phyloP scores from a whole-genome alignment of 805 yeast species.

The Candida sonorensis region DNA sequence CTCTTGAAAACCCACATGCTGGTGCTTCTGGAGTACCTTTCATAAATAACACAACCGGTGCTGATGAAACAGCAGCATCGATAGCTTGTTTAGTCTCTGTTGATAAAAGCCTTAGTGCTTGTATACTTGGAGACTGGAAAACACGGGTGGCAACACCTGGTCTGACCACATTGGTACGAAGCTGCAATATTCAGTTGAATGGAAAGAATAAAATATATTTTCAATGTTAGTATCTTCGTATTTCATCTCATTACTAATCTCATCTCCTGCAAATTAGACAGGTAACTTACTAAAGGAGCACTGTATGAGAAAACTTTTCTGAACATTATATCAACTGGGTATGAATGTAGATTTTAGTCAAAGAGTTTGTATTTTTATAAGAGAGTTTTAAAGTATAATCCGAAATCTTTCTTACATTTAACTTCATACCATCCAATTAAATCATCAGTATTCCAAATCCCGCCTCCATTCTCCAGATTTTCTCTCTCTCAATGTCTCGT shows the following conservation, averaged over 20 bases:
- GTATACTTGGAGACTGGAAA: background rate
- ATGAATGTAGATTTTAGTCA: background rate
- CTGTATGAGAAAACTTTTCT: slow-evolving; percentile 1
- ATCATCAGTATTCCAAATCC: no score
- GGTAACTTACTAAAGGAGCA: slow-evolving; percentile 1
- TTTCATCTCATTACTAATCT: no score
- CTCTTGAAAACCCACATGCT: slow-evolving; percentile 95
- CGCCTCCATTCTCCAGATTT: no score
- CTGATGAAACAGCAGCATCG: slow-evolving; percentile 75
- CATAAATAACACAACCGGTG: slow-evolving; percentile 96
- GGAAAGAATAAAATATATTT: no score
- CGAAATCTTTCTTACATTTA: no score
- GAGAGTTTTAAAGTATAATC: no score
- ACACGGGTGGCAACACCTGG: background rate
- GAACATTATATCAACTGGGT: background rate
- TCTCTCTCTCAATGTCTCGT: no score
- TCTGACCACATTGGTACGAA: slow-evolving; percentile 2
- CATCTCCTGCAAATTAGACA: background rate
- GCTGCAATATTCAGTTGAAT: no score
- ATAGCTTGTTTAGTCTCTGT: slow-evolving; percentile 80
- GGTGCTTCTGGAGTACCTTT: slow-evolving; percentile 98
- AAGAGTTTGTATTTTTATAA: no score
- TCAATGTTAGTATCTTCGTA: background rate
- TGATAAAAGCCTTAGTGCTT: slow-evolving; percentile 40
- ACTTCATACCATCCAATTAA: no score